These are phyloP conservation scores for Sporobolomyces roseus DNA, from an alignment of 768 basidiomycete genomes.

Conservation along the genomic window DNA sequence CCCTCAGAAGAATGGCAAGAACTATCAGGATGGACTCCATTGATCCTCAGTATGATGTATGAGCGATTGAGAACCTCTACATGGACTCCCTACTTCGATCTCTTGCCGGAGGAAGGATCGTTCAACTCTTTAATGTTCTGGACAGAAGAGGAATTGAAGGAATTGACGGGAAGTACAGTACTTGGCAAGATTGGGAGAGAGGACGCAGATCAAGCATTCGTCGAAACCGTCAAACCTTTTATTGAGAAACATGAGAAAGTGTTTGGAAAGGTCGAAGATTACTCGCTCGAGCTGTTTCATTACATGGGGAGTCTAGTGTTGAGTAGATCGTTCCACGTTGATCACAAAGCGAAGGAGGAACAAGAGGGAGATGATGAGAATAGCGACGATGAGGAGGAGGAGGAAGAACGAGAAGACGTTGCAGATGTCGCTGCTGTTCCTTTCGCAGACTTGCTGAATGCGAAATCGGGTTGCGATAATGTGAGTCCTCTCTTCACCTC, in stretches of 20 bases:
- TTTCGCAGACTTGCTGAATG: constrained; percentile 94
- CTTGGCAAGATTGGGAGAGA: constrained; percentile 82
- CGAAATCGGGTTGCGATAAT: constrained; percentile 76
- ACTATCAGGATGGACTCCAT: constrained; percentile 70
- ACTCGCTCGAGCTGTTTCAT: constrained; percentile 73
- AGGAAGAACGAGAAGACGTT: constrained; percentile 48
- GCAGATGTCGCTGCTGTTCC: constrained; percentile 85
- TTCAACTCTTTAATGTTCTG: constrained; percentile 97
- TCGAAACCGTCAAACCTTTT: constrained; percentile 63
- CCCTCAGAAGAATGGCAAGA: constrained; percentile 64
- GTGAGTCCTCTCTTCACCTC: constrained; percentile 52
- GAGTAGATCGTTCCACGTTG: constrained; percentile 85
- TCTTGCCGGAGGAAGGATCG: constrained; percentile 57
- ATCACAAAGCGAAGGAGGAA: constrained; percentile 48
- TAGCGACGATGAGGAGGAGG: constrained; percentile 32
- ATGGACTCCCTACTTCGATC: constrained; percentile 69
- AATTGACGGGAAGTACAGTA: constrained; percentile 79
- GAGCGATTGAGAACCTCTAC: constrained; percentile 59
- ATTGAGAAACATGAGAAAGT: constrained; percentile 67
- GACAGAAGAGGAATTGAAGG: constrained; percentile 65
- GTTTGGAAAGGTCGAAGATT: constrained; percentile 58
- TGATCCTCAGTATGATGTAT: constrained; percentile 96
- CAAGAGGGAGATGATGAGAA: constrained; percentile 49
- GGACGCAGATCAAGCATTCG: constrained; percentile 72
- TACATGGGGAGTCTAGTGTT: constrained; percentile 85